phyloP scores from a whole-genome alignment of 768 basidiomycete species.

The Mycena rebaudengoi region DNA sequence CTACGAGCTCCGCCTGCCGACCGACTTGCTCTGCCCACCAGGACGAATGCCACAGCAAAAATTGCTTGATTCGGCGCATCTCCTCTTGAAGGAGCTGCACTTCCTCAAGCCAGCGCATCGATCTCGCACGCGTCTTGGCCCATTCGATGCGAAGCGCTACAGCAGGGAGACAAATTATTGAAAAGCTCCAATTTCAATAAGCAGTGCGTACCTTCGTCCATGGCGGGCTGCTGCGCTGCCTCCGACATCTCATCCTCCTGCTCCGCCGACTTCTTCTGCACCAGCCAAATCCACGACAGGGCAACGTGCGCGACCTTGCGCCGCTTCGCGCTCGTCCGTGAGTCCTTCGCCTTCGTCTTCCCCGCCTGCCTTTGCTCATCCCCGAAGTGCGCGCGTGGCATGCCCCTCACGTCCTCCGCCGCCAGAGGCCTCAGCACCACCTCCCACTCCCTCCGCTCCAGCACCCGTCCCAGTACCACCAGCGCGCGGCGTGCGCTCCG shows the following conservation, averaged over 20 bases:
- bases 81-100: constrained; percentile 15
- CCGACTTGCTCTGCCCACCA: constrained; percentile 6
- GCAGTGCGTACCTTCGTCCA: neutral
- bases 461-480: neutral
- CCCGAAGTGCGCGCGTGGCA: neutral
- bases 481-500: neutral
- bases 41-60: constrained; percentile 3
- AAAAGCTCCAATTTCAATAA: no score
- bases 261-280: neutral
- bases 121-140: no score
- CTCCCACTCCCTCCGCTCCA: constrained; percentile 29
- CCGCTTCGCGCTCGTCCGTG: neutral
- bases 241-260: no score
- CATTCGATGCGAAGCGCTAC: constrained; percentile 19
- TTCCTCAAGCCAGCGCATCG: constrained; percentile 15
- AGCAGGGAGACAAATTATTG: neutral
- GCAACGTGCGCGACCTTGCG: no score
- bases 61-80: constrained; percentile 8
- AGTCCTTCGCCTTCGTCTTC: neutral
- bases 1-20: neutral
- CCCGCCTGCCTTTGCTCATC: neutral
- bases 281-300: neutral
- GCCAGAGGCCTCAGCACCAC: constrained; percentile 23
- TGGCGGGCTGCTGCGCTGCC: no score
- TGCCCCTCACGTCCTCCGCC: constrained; percentile 4